phyloP scores from a whole-genome alignment of 768 basidiomycete species.

The Auricularia heimuer region DNA sequence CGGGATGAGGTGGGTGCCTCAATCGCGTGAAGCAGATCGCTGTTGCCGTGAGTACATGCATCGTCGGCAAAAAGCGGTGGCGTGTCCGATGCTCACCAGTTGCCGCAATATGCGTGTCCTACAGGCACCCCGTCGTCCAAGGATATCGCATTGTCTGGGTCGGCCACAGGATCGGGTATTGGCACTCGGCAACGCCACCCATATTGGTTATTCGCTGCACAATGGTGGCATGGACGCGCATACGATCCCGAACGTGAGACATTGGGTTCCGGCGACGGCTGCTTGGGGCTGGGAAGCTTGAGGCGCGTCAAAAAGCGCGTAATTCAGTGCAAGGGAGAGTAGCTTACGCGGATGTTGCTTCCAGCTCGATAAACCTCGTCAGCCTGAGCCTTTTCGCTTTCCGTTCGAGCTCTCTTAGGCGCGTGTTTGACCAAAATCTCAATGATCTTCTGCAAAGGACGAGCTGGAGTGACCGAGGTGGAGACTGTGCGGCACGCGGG shows the following conservation, averaged over 20 bases:
- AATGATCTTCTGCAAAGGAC: slow-evolving; percentile 60
- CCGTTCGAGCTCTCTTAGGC: slow-evolving; percentile 56
- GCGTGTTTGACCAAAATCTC: slow-evolving; percentile 63
- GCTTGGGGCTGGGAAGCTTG: slow-evolving; percentile 67
- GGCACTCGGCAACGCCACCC: slow-evolving; percentile 80
- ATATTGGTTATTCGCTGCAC: slow-evolving; percentile 53
- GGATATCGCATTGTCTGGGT: slow-evolving; percentile 67
- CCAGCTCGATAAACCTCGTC: slow-evolving; percentile 69
- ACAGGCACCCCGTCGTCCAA: slow-evolving; percentile 70
- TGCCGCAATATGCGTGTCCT: slow-evolving; percentile 72
- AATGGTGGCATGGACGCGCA: slow-evolving; percentile 75
- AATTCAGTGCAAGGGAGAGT: not conserved
- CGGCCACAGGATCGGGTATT: slow-evolving; percentile 57
- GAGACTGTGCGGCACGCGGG: slow-evolving; percentile 71
- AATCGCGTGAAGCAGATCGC: slow-evolving; percentile 66
- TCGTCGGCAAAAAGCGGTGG: not conserved
- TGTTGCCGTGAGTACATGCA: slow-evolving; percentile 16
- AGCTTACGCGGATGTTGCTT: slow-evolving; percentile 47
- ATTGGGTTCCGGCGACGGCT: slow-evolving; percentile 67
- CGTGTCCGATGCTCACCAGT: slow-evolving; percentile 42
- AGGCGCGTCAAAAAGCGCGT: not conserved
- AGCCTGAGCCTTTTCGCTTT: slow-evolving; percentile 67
- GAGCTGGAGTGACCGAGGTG: slow-evolving; percentile 59
- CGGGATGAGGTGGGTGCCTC: slow-evolving; percentile 68
- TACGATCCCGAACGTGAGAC: slow-evolving; percentile 52